phyloP scores from a whole-genome alignment of 2,329 filamentous ascomycete species.

The Sclerotinia nivalis region DNA sequence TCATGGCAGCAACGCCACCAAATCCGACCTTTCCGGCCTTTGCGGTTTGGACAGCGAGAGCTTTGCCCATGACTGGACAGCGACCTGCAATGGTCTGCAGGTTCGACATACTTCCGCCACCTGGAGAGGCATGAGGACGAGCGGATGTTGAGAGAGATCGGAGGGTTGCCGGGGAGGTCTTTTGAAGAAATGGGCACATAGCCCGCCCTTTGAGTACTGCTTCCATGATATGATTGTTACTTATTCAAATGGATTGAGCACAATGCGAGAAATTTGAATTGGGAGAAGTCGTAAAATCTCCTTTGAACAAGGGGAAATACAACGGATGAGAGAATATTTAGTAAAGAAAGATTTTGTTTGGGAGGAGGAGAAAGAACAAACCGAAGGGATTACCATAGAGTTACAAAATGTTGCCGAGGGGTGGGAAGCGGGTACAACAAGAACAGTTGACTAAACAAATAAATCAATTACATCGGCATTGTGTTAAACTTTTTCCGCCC shows the following conservation, averaged over 20 bases:
- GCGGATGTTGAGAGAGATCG: conserved; percentile 79
- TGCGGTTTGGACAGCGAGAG: conserved; percentile 80
- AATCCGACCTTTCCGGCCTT: conserved; percentile 50
- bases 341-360: background rate
- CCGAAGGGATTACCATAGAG: background rate
- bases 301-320: background rate
- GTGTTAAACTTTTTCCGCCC: background rate
- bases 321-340: background rate
- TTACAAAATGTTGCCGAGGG: conserved; percentile 2
- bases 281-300: background rate
- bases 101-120: conserved; percentile 94
- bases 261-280: background rate
- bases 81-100: conserved; percentile 90
- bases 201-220: conserved; percentile 40
- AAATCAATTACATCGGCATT: background rate
- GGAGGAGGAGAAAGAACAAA: background rate
- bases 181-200: conserved; percentile 96
- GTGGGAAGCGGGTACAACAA: background rate
- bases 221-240: conserved; percentile 15
- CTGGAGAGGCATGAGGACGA: conserved; percentile 59
- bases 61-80: conserved; percentile 99
- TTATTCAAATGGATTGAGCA: background rate
- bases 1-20: conserved; percentile 47
- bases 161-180: conserved; percentile 87
- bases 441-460: conserved; percentile 5